Evolutionary conservation across 2,329 filamentous ascomycete genomes (phyloP), one percentile per base, ranked within the genome.

Genomic region (Hymenoscyphus albidus): DNA sequence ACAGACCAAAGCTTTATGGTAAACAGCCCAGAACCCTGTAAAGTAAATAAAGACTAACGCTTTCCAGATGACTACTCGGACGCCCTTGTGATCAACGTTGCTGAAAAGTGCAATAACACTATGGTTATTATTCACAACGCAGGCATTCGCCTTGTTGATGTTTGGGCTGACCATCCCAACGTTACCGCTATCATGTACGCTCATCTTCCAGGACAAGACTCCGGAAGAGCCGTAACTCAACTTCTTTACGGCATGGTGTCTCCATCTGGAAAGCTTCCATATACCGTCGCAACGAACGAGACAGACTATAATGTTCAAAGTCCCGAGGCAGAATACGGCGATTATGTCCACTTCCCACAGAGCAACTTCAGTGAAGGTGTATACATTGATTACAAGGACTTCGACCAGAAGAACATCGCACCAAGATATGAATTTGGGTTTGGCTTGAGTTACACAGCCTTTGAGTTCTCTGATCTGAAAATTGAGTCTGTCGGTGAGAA

Each of bases 111-210:
- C 75, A 79, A 77, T 69, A 88, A 85, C 70, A 89, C 86, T 0
- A 80, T 89, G 14, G 87, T 89, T 0, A 77, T 88, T 0, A 79
- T 89, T 10, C 86, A 89, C 75, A 88, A 87, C 61, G 84, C 85
- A 0, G 87, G 87, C 0, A 77, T 82, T 18, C 79, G 86, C 0
- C 74, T 86, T 0, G 82, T 89, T 0, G 86, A 88, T 84, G 85
- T 0, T 1, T 89, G 91, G 88, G 87, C 93, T 68, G 87, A 93
- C 56, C 78, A 91, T 0, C 86, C 89, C 0, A 86, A 85, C 35
- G 85, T 97, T 67, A 92, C 92, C 72, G 88, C 89, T 0, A 87
- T 96, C 0, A 75, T 97, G 1, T 82, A 93, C 56, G 91, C 91
- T 12, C 89, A 95, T 70, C 80, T 96, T 0, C 92, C 93, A 0